A percentile compares a stretch with the other conserved stretches of the same genome.
These are phyloP conservation scores for Heliamphora exappendiculata DNA, from an alignment of 148 eudicot genomes.

Conservation along the genomic window DNA sequence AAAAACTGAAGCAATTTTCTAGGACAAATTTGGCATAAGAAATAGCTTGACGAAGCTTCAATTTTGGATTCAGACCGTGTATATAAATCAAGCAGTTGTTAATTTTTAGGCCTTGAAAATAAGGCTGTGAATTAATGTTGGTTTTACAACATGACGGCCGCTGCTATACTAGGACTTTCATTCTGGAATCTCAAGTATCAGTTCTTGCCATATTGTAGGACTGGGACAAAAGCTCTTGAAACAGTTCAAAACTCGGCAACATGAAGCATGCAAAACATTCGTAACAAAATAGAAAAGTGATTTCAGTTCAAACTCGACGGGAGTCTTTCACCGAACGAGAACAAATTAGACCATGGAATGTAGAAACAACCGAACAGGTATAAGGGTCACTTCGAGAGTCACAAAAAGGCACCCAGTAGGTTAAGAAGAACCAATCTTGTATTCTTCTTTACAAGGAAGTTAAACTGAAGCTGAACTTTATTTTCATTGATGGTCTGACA, in stretches of 20 bases:
- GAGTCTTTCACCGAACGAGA: not conserved
- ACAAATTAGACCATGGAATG: too few species aligned
- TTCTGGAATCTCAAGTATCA: not conserved
- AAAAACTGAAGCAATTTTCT: too few species aligned
- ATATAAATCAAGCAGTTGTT: too few species aligned
- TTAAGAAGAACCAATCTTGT: not conserved
- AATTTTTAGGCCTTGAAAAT: too few species aligned
- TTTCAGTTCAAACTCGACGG: not conserved
- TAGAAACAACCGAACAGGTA: too few species aligned
- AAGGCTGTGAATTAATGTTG: not conserved
- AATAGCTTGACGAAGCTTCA: too few species aligned
- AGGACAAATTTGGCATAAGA: too few species aligned
- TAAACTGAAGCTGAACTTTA: not conserved
- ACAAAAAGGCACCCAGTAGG: not conserved
- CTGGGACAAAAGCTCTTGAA: not conserved
- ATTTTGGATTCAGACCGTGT: too few species aligned
- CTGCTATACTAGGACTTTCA: not conserved
- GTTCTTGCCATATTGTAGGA: not conserved
- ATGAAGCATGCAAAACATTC: not conserved
- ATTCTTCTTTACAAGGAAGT: not conserved
- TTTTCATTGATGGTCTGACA: not conserved
- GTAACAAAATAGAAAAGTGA: too few species aligned
- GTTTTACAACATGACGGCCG: not conserved
- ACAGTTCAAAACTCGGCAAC: not conserved
- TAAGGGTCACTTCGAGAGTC: not conserved